Evolutionary conservation across 495 filamentous ascomycete species (phyloP), one percentile per base, ranked within the genome.

Genomic region (Chaetomidium leptoderma): DNA sequence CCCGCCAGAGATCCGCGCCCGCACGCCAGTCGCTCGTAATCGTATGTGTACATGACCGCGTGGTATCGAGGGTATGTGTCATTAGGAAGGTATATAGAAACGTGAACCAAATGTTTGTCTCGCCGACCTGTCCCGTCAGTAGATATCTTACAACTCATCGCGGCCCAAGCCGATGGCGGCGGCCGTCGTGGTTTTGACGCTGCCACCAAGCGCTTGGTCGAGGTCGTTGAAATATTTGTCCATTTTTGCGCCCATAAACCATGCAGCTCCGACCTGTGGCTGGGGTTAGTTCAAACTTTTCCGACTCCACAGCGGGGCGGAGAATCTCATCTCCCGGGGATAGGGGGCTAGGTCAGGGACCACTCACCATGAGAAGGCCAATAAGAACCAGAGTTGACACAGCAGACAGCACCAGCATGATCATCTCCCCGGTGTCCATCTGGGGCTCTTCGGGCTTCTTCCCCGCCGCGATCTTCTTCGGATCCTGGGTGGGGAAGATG

Each of bases 401-500:
- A 6, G 70, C 69, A 37, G 72, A 62, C 5, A 53, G 8, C 13
- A 77, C 54, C 29, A 80, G 55, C 24, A 71, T 57, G 49, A 72
- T 23, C 0, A 71, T 65, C 48, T 78, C 77, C 58, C 59, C 57
- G n/a, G 61, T 51, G 52, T 70, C 65, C 61, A 66, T 74, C 30
- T 45, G 49, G 7, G 65, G 45, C 14, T 59, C 64, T 8, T 66
- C 37, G n/a, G 66, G 39, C 33, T 50, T 33, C 51, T 63, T 60
- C 46, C 58, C 70, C 0, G 67, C 70, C 19, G 63, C 57, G n/a
- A 80, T 62, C 30, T 71, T 70, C 65, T 80, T 78, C 33, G 76
- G 72, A 45, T 78, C 75, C 64, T 78, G 79, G 14, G 84, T 82
- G 6, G 93, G 93, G 83, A 92, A 98, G 65, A 98, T 86, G 7